These are phyloP conservation scores for Trichoderma koningiopsis DNA, from an alignment of 2,329 filamentous ascomycete species.

Conservation along the genomic window DNA sequence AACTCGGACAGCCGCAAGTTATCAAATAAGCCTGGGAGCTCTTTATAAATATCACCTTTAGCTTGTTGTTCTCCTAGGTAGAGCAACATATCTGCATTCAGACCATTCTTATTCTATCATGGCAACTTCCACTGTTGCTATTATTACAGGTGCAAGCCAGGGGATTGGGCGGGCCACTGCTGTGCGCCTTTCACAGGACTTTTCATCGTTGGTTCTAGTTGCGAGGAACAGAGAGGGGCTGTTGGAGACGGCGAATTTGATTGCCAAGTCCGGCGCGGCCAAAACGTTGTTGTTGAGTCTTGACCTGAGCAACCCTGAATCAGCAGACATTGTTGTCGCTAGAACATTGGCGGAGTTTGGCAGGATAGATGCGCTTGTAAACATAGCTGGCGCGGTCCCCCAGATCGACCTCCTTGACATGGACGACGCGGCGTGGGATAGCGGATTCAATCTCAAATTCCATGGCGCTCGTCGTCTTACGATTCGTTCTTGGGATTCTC, in stretches of 20 bases:
- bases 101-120: background rate
- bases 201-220: background rate
- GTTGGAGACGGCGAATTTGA: background rate
- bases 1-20: no score
- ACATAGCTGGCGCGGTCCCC: background rate
- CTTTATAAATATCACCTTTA: no score
- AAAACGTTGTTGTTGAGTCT: background rate
- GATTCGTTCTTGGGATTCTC: background rate
- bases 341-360: background rate
- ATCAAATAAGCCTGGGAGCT: no score
- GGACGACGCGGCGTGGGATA: background rate
- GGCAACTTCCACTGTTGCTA: background rate
- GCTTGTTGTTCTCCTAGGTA: no score
- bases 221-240: background rate
- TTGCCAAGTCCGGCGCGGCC: background rate
- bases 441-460: background rate
- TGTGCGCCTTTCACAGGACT: background rate
- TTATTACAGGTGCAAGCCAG: background rate
- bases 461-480: background rate
- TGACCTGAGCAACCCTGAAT: background rate
- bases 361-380: background rate
- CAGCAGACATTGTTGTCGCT: background rate
- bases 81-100: no score
- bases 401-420: background rate
- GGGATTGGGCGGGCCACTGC: background rate